Evolutionary conservation across 352 stramenopile species (phyloP).

Genomic region (Bremia lactucae): DNA sequence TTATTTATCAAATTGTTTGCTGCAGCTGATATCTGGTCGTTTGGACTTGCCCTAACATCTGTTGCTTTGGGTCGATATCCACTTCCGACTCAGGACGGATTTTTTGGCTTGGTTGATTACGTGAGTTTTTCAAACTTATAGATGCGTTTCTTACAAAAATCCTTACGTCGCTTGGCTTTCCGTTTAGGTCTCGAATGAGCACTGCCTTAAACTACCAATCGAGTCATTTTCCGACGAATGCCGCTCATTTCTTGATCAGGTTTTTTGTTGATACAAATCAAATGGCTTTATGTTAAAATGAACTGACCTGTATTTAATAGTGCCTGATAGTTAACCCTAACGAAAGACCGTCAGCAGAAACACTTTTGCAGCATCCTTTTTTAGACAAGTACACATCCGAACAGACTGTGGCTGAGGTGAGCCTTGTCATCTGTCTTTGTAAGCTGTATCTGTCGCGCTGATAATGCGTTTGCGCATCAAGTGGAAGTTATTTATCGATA

Average conservation of each 20-base stretch:
- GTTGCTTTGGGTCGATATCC: conserved; percentile 78
- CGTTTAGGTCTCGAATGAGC: conserved; percentile 63
- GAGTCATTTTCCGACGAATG: conserved; percentile 61
- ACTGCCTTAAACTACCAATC: conserved; percentile 50
- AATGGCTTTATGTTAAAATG: too few species aligned
- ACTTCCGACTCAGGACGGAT: conserved; percentile 76
- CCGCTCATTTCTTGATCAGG: conserved; percentile 57
- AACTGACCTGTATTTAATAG: conserved; percentile 16
- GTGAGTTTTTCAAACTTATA: conserved; percentile 35
- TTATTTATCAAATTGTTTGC: too few species aligned
- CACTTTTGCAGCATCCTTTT: conserved; percentile 62
- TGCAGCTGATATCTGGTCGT: conserved; percentile 77
- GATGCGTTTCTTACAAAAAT: too few species aligned
- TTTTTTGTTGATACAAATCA: too few species aligned
- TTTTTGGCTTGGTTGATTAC: conserved; percentile 82
- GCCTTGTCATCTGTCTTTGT: background rate
- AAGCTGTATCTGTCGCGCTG: background rate
- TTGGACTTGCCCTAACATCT: conserved; percentile 65
- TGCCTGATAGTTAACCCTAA: conserved; percentile 62
- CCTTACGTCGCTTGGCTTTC: too few species aligned
- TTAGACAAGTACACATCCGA: conserved; percentile 53
- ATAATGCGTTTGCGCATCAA: conserved; percentile 14
- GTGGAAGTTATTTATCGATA: conserved; percentile 59
- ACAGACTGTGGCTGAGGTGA: conserved; percentile 58
- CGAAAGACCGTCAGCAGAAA: conserved; percentile 48